These are phyloP conservation scores for Aspergillus asperescens DNA, from an alignment of 495 filamentous ascomycete genomes.

Conservation along the genomic window DNA sequence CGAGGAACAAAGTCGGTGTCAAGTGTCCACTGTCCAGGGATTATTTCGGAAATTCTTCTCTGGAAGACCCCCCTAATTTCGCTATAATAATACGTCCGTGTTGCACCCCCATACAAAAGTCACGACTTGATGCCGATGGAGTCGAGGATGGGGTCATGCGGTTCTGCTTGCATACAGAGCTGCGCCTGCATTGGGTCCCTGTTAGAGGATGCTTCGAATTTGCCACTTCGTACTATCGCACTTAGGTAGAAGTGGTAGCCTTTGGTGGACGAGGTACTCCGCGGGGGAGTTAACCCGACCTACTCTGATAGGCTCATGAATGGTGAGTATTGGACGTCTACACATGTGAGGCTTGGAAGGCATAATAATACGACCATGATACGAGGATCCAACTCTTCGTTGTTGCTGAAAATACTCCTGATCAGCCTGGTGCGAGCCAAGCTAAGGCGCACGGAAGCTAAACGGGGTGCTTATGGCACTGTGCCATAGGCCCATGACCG, in stretches of 20 bases:
- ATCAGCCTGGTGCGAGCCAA: neutral
- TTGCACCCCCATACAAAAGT: neutral
- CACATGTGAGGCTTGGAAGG: neutral
- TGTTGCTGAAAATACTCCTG: neutral
- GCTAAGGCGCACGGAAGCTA: neutral
- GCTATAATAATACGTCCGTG: neutral
- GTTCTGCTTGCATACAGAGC: neutral
- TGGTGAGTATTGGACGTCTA: too few relatives aligned
- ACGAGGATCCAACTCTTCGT: neutral
- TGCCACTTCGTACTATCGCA: neutral
- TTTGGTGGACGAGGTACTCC: too few relatives aligned
- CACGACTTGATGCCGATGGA: neutral
- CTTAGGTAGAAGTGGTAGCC: too few relatives aligned
- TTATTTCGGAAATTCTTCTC: neutral
- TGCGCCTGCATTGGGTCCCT: slow-evolving; percentile 1
- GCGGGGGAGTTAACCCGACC: neutral
- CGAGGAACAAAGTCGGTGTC: too few relatives aligned
- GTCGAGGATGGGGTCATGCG: neutral
- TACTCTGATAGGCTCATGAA: neutral
- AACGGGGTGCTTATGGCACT: neutral
- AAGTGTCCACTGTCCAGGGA: neutral
- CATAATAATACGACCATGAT: neutral
- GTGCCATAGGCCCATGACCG: neutral
- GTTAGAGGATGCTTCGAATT: neutral
- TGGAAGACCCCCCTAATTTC: neutral